These are phyloP conservation scores for Solanum chilense DNA, from an alignment of 257 asterid species.

Conservation along the genomic window DNA sequence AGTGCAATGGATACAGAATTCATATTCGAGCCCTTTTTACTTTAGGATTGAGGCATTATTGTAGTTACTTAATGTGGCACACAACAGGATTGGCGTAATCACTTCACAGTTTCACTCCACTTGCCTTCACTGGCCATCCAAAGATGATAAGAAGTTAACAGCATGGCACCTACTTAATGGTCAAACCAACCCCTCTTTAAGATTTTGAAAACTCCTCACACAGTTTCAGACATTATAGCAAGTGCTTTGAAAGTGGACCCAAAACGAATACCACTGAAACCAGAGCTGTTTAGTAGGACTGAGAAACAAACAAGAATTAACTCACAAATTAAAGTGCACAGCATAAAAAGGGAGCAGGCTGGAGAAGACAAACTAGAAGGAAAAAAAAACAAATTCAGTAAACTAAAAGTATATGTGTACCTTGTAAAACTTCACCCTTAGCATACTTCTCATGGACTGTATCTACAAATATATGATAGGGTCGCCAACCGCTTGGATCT, in stretches of 20 bases:
- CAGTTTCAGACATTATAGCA: not conserved
- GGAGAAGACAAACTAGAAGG: not conserved
- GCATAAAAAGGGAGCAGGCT: not conserved
- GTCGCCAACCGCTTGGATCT: constrained; percentile 93
- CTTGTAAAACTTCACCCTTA: constrained; percentile 65
- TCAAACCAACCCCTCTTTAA: not conserved
- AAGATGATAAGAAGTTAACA: not conserved
- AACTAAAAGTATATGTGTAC: constrained; percentile 21
- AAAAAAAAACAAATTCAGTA: not conserved
- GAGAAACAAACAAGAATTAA: not conserved
- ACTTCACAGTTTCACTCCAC: not conserved
- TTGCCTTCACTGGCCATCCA: not conserved
- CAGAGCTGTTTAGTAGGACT: not conserved
- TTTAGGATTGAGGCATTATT: not conserved
- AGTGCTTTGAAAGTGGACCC: not conserved
- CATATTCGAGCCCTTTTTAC: not conserved
- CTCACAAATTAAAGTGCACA: not conserved
- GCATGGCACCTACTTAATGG: not conserved
- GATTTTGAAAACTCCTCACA: not conserved
- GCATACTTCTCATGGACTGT: constrained; percentile 64
- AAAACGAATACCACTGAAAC: not conserved
- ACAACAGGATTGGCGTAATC: not conserved
- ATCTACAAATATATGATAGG: constrained; percentile 54
- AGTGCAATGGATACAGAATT: not conserved
- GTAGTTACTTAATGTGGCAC: not conserved